phyloP scores from a whole-genome alignment of 2,329 filamentous ascomycete genomes.

The Pyrenochaeta sp. region DNA sequence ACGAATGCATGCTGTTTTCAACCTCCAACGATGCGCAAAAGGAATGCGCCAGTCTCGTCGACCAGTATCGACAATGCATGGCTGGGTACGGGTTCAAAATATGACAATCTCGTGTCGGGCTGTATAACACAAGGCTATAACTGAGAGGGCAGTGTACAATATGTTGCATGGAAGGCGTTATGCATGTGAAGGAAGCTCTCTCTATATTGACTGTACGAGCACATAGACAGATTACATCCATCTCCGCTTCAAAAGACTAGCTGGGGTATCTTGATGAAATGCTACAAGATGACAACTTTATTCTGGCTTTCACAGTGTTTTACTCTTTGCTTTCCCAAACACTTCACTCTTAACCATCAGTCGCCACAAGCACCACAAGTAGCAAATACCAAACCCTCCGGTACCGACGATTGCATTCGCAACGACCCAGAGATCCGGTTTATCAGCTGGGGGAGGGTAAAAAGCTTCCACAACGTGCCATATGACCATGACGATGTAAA shows the following conservation, averaged over 20 bases:
- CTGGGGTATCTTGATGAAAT: conserved; percentile 27
- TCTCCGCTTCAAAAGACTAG: conserved; percentile 38
- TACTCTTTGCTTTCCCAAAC: conserved; percentile 46
- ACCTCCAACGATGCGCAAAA: conserved; percentile 80
- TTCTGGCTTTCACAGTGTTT: conserved; percentile 46
- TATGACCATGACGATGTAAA: conserved; percentile 78
- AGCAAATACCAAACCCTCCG: conserved; percentile 84
- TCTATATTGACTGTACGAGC: conserved; percentile 29
- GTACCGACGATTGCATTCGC: conserved; percentile 87
- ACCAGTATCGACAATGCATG: conserved; percentile 92
- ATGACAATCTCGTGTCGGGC: conserved; percentile 11
- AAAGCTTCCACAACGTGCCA: conserved; percentile 84
- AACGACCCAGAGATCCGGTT: conserved; percentile 95
- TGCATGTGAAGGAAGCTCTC: conserved; percentile 27
- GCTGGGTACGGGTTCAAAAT: conserved; percentile 86
- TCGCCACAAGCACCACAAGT: conserved; percentile 87
- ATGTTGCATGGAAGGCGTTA: conserved; percentile 42
- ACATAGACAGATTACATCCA: conserved; percentile 27
- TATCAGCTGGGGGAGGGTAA: conserved; percentile 72
- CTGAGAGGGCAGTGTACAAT: conserved; percentile 35
- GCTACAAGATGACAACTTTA: conserved; percentile 7
- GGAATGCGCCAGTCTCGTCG: conserved; percentile 83
- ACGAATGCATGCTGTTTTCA: conserved; percentile 99
- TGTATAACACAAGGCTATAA: conserved; percentile 12
- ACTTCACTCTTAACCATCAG: conserved; percentile 67